Base-by-base conservation (phyloP, 371 early-diverging fungal species). In the Mortierella sp. region DNA sequence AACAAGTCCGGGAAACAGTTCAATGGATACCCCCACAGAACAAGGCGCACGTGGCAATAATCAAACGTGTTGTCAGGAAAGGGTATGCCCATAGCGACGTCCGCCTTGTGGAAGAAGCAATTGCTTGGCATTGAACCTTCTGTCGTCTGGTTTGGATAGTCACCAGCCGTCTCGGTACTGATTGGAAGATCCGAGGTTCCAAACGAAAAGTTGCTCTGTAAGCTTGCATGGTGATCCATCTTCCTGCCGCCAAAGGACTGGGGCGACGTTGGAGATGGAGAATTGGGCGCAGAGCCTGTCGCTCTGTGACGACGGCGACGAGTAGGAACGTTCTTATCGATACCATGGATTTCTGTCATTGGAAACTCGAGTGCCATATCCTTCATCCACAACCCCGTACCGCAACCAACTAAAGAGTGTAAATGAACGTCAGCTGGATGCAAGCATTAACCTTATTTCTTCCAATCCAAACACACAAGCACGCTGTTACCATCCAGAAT, bases 311-410 rank as follows among this genome's bases (percentile, higher is more conserved):
- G 76, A 13, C 68, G 76, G 21, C 58, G 69, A 24, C 69, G 65
- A 5, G 46, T 57, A 1, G 76, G 76, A n/a, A 69, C 54, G 29
- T 53, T 47, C 14, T 61, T 21, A 19, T 72, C 73, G 27, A 76
- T 55, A n/a, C 86, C 86, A 37, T 84, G 77, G 4, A 86, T 72
- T 37, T 79, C 81, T 14, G 86, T 83, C 50, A 82, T 77, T 4
- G 86, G 86, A 47, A 85, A 85, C 55, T 85, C 84, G 46, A 82
- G 80, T 43, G 86, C 85, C 63, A 86, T 85, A 40, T 85, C 86
- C 82, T 82, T 85, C 27, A 84, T 79, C 88, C 88, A 88, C 3
- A 83, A 61, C 1, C 88, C 88, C 16, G 80, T 74, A 4, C 88
- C 88, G 56, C 86, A 86, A 2, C 86, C 88, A 21, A 86, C 80